Conservation (phyloP, 352 stramenopile genomes). For the Phytophthora pluvialis region DNA sequence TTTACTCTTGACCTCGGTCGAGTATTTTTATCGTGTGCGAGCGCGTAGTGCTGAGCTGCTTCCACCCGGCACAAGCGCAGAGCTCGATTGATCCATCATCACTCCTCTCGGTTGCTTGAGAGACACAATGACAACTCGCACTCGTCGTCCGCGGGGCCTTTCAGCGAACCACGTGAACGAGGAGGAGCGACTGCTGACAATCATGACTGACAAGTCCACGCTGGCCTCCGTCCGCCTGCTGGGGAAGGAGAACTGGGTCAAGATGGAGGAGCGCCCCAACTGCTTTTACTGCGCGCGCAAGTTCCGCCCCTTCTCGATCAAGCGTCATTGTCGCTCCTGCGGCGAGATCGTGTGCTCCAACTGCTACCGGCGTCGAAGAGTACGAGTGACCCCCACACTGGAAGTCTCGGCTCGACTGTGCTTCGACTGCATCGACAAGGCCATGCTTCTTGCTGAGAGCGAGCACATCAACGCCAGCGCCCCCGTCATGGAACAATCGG, state of each 20-base stretch:
- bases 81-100: not conserved
- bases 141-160: conserved; percentile 50
- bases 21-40: conserved; percentile 47
- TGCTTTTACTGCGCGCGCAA: conserved; percentile 84
- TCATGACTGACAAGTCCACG: conserved; percentile 66
- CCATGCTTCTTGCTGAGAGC: conserved; percentile 42
- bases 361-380: conserved; percentile 70
- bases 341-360: conserved; percentile 80
- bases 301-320: conserved; percentile 78
- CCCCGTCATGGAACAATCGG: conserved; percentile 17
- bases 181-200: conserved; percentile 58
- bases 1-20: conserved; percentile 29
- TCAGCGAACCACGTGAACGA: conserved; percentile 60
- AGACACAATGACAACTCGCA: conserved; percentile 28
- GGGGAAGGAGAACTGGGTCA: conserved; percentile 79
- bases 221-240: conserved; percentile 53
- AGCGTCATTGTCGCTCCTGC: conserved; percentile 84
- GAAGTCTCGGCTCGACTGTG: conserved; percentile 66
- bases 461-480: conserved; percentile 14
- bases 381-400: conserved; percentile 43
- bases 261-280: conserved; percentile 64
- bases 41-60: not conserved
- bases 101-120: conserved; percentile 5
- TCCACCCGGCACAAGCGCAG: not conserved
- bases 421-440: conserved; percentile 83